phyloP scores from a whole-genome alignment of 257 asterid genomes.

The Jacaranda mimosifolia region DNA sequence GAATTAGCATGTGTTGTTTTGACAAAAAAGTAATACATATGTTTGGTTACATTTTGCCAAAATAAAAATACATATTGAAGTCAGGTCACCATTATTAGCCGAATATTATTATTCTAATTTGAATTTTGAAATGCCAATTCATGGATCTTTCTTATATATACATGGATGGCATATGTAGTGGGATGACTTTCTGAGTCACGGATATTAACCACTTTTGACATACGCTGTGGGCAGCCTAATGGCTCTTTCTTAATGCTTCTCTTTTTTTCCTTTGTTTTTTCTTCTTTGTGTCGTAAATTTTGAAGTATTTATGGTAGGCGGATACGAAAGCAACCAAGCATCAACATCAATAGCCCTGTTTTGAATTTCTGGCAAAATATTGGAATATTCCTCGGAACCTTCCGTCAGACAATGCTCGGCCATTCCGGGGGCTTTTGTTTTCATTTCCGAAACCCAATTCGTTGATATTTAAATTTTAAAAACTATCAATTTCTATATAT shows the following conservation, averaged over 20 bases:
- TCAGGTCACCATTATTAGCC: constrained; percentile 1
- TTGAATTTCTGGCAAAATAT: neutral
- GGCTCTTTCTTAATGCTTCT: neutral
- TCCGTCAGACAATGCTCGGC: neutral
- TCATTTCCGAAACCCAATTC: too few species aligned
- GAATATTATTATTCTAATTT: neutral
- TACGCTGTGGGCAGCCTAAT: too few species aligned
- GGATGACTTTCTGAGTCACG: constrained; percentile 1
- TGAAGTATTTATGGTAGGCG: neutral
- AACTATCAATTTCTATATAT: too few species aligned
- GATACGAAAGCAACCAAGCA: neutral
- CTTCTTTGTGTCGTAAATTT: neutral
- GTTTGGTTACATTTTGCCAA: too few species aligned
- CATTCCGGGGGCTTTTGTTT: too few species aligned
- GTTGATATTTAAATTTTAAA: too few species aligned
- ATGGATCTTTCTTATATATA: neutral
- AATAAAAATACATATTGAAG: too few species aligned
- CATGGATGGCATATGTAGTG: too few species aligned
- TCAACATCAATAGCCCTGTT: neutral
- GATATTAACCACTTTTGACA: neutral
- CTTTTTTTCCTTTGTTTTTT: neutral
- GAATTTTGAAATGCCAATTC: neutral
- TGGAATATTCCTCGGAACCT: constrained; percentile 35
- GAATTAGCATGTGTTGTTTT: too few species aligned
- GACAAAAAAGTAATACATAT: too few species aligned